Base-by-base conservation (phyloP, 2,329 filamentous ascomycete genomes). In the Ceratocystis ficicola region DNA sequence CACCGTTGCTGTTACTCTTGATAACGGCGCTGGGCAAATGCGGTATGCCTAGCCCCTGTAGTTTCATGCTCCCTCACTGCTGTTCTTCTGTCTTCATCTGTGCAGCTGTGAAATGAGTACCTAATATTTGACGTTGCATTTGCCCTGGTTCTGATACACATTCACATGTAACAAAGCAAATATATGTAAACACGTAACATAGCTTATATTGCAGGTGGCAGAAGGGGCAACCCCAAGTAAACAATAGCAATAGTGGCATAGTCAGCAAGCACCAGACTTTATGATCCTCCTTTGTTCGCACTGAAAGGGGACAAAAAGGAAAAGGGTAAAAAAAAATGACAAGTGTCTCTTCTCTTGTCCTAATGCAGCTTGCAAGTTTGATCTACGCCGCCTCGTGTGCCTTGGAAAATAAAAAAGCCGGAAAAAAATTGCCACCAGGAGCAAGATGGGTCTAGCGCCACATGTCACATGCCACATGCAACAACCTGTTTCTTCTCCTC, bases 401-500 rank as follows among this genome's bases (percentile, higher is more conserved):
- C 48, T 48, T 48, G n/a, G 36, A 12, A 41, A 12, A 12, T 41
- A 4, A 36, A 8, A 36, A 36, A 2, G 7, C 17, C 4, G 3
- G 44, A n/a, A 17, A 17, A 17, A 20, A 48, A 17, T 48, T 52
- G n/a, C 48, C 15, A 57, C 22, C 7, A 59, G 55, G 6, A n/a
- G 55, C 55, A 28, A 20, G 55, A 41, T 32, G 52, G 55, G 55
- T 59, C 55, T 36, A 59, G 28, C 28, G 55, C 28, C 55, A 59
- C 55, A 59, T 59, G 55, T 7, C 55, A 59, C 28, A 25, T 55
- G 50, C 25, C 50, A 59, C 28, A 30, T 32, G 6, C 25, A 17
- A 15, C 28, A 59, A 17, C 22, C 30, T 59, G 12, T 57, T 57
- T 32, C 12, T 17, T 32, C 7, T 32, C 15, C 2, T 32, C 3